A percentile compares a stretch with the other conserved stretches of the same genome.
phyloP scores from a whole-genome alignment of 2,329 filamentous ascomycete genomes.

The Aspergillus udagawae region DNA sequence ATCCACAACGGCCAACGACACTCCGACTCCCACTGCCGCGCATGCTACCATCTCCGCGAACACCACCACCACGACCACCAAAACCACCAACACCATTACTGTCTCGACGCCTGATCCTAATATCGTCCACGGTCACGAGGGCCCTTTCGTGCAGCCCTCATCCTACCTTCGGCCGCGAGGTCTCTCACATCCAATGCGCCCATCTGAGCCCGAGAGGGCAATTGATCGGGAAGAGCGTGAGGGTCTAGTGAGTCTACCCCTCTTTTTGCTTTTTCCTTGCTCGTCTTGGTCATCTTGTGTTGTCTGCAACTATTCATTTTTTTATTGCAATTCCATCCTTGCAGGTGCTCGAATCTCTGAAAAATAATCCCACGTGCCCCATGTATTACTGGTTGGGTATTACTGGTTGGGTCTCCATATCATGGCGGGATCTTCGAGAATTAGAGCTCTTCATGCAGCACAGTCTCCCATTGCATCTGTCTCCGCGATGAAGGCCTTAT shows the following conservation, averaged over 20 bases:
- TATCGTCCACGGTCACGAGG: slow-evolving; percentile 38
- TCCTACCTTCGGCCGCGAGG: slow-evolving; percentile 43
- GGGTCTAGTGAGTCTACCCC: slow-evolving; percentile 41
- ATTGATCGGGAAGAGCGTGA: slow-evolving; percentile 49
- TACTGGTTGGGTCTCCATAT: neutral
- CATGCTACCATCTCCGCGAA: slow-evolving; percentile 5
- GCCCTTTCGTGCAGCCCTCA: slow-evolving; percentile 46
- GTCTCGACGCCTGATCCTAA: slow-evolving; percentile 6
- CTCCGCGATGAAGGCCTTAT: slow-evolving; percentile 7
- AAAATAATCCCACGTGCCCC: neutral
- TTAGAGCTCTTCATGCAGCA: neutral
- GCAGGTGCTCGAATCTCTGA: neutral
- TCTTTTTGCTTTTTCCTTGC: slow-evolving; percentile 1
- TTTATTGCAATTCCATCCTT: neutral
- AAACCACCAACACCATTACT: slow-evolving; percentile 1
- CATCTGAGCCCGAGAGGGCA: slow-evolving; percentile 39
- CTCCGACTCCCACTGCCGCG: slow-evolving; percentile 4
- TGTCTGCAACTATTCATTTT: neutral
- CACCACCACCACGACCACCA: slow-evolving; percentile 6
- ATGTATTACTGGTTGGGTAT: neutral
- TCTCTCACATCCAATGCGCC: slow-evolving; percentile 39
- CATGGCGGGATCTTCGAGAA: neutral
- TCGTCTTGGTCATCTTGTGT: slow-evolving; percentile 3
- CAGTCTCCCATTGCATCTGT: neutral
- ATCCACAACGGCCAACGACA: slow-evolving; percentile 1